A percentile compares a stretch with the other conserved stretches of the same genome.
Conservation (phyloP, 805 yeast genomes). For the Zygoascus bituminiphila region DNA sequence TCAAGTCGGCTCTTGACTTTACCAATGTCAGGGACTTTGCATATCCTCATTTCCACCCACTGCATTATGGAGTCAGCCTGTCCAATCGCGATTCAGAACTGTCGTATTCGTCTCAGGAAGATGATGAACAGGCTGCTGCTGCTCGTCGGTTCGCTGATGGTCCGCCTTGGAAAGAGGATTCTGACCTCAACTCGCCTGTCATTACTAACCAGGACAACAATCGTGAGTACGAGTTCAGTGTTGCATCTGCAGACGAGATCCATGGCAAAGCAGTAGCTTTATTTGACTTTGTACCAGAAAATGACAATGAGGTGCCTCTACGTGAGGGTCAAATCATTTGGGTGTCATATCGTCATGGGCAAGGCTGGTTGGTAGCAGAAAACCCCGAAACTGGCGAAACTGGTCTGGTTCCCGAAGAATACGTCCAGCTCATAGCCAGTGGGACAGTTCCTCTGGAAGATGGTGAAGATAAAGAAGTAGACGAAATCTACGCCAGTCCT, state of each 20-base stretch:
- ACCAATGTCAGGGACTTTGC: conserved; percentile 74
- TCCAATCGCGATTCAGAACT: conserved; percentile 10
- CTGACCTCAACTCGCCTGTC: conserved; percentile 25
- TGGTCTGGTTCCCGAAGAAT: conserved; percentile 93
- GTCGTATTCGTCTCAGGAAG: conserved; percentile 8
- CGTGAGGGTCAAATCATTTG: conserved; percentile 75
- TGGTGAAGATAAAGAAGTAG: neutral
- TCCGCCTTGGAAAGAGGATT: conserved; percentile 33
- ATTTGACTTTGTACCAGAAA: conserved; percentile 86
- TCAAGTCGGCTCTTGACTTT: conserved; percentile 28
- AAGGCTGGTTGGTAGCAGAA: conserved; percentile 95
- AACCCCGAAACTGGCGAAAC: conserved; percentile 69
- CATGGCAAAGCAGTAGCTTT: conserved; percentile 71
- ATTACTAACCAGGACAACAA: conserved; percentile 15
- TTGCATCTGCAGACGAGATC: conserved; percentile 33
- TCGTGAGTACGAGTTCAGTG: conserved; percentile 21
- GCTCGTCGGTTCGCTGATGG: conserved; percentile 22
- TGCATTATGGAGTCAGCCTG: conserved; percentile 53
- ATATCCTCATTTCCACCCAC: conserved; percentile 58
- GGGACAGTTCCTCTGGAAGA: conserved; percentile 12
- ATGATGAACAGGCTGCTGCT: conserved; percentile 3
- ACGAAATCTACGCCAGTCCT: conserved; percentile 16
- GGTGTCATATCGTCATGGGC: conserved; percentile 89
- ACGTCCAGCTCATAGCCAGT: conserved; percentile 45
- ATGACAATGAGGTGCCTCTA: conserved; percentile 80